Conservation (phyloP, 345 rosid genomes). For the Aquilaria malaccensis region DNA sequence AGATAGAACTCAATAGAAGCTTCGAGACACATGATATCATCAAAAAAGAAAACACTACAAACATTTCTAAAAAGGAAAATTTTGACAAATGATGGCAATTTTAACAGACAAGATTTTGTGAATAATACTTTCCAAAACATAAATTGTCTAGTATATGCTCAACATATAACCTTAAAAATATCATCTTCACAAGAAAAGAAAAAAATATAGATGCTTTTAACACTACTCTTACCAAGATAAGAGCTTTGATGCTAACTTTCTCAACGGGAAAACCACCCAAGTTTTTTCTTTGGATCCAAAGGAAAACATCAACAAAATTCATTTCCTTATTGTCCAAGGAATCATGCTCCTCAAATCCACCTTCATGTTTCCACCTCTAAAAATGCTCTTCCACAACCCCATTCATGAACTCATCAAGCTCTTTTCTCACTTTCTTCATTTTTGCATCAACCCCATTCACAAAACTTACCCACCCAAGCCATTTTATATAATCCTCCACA, state of each 20-base stretch:
- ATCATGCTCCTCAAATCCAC: not conserved
- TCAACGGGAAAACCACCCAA: constrained; percentile 20
- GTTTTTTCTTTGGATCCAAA: constrained; percentile 26
- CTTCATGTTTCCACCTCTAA: not conserved
- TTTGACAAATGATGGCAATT: too few species aligned
- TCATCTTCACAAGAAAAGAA: not conserved
- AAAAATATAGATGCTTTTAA: too few species aligned
- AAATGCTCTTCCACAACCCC: constrained; percentile 21
- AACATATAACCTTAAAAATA: too few species aligned
- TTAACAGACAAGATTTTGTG: too few species aligned
- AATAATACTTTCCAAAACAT: not conserved
- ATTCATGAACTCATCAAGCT: constrained; percentile 26
- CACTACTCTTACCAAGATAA: constrained; percentile 30
- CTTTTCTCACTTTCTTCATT: constrained; percentile 16
- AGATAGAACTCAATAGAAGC: too few species aligned
- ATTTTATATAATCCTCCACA: constrained; percentile 34
- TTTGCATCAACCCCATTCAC: constrained; percentile 17
- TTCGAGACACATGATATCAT: too few species aligned
- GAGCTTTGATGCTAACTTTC: constrained; percentile 26
- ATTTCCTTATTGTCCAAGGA: not conserved
- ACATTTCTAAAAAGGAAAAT: too few species aligned
- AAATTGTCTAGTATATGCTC: too few species aligned
- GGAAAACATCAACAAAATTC: constrained; percentile 27
- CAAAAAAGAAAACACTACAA: too few species aligned
- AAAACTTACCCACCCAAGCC: not conserved